phyloP scores from a whole-genome alignment of 306 rosid genomes.

The Glycine latifolia region DNA sequence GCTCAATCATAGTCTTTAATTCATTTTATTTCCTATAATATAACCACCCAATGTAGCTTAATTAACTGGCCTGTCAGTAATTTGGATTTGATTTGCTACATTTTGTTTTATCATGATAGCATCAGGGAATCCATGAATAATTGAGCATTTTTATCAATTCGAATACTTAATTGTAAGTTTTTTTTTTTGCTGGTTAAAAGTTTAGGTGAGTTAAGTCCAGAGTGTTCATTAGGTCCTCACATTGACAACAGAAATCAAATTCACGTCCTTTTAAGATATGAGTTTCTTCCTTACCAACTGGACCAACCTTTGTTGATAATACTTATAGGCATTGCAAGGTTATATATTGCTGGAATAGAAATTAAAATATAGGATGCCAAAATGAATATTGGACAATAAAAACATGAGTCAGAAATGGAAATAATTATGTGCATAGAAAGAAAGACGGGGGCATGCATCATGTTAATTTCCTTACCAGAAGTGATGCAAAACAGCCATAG shows the following conservation, averaged over 20 bases:
- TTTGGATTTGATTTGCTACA: background rate
- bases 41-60: background rate
- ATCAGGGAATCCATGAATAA: background rate
- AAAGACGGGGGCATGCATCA: background rate
- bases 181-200: too few species aligned
- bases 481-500: conserved; percentile 65
- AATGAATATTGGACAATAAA: background rate
- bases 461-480: conserved; percentile 65
- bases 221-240: too few species aligned
- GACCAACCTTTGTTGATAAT: too few species aligned
- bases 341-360: background rate
- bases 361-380: background rate
- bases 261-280: too few species aligned
- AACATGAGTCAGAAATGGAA: background rate
- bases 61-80: background rate
- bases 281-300: too few species aligned
- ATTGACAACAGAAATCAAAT: too few species aligned
- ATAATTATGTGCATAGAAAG: background rate
- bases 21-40: background rate
- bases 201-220: too few species aligned
- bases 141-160: background rate
- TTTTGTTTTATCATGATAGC: background rate
- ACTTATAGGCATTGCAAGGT: background rate
- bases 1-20: background rate
- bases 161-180: too few species aligned